Evolutionary conservation across 2,329 filamentous ascomycete genomes (phyloP), one percentile per base, ranked within the genome.

Genomic region (Aureobasidium leucospermi): DNA sequence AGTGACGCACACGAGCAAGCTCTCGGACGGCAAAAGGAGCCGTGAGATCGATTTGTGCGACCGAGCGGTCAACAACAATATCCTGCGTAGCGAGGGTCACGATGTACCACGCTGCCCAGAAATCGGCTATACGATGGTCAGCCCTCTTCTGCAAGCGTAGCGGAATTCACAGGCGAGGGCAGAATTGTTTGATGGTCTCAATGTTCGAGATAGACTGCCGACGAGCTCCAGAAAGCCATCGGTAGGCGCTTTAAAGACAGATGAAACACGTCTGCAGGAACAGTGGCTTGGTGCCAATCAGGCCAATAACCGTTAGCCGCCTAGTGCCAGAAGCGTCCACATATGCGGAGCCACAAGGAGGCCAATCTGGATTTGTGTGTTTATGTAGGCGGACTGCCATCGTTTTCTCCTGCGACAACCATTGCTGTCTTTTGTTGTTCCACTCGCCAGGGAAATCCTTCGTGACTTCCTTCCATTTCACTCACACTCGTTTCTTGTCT

Each of bases 231-330:
- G 51, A 42, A 34, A 28, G 38, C 48, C 28, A 31, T 42, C 38
- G 36, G 49, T 4, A 16, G 28, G 39, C 39, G 51, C 51, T 55
- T 43, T 43, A 55, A 28, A 36, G 31, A 46, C 52, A 46, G 39
- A 38, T 56, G 52, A 56, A 56, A 56, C 52, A 56, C 31, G 52
- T 56, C 41, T 36, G 41, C 52, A 56, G 52, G 52, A 56, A 55
- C 51, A 34, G 52, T 43, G 51, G 52, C 52, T 56, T 56, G 52
- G 52, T 55, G 39, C 52, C 41, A 48, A 58, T 47, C 42, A 41
- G 23, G 51, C 52, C 52, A 58, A 58, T 47, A 58, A 41, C 34
- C 55, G 55, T 58, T 58, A 32, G 32, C 43, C 43, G 43, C 42
- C 52, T 56, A 58, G 55, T 41, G 32, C 55, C 31, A 48, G 23